Conservation (phyloP, 2,329 filamentous ascomycete species). For the Amesomyces nigricolor region DNA sequence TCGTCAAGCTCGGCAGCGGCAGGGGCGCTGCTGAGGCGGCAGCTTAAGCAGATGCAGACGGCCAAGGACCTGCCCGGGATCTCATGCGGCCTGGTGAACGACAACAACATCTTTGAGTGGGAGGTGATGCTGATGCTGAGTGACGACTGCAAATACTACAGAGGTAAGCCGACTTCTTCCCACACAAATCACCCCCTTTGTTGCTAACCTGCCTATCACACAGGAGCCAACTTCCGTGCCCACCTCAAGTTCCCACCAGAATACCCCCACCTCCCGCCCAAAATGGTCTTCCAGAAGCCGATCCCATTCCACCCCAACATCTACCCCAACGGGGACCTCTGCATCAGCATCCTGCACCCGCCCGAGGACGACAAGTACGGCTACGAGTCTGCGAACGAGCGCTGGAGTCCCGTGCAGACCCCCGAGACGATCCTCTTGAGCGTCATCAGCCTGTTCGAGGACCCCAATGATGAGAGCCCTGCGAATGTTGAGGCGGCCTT, state of each 20-base stretch:
- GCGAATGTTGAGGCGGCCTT: constrained; percentile 92
- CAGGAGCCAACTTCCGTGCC: constrained; percentile 89
- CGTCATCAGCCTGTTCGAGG: constrained; percentile 86
- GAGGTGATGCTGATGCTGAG: constrained; percentile 99
- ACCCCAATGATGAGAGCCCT: constrained; percentile 91
- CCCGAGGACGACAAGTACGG: constrained; percentile 91
- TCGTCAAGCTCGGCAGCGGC: constrained; percentile 53
- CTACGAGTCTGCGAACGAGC: constrained; percentile 83
- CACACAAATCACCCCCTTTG: not conserved
- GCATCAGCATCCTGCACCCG: constrained; percentile 94
- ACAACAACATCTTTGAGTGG: constrained; percentile 92
- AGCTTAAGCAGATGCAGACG: constrained; percentile 90
- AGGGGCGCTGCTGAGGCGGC: constrained; percentile 69
- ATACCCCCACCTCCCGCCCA: constrained; percentile 84
- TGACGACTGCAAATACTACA: constrained; percentile 89
- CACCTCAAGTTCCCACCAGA: constrained; percentile 74
- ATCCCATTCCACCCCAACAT: constrained; percentile 93
- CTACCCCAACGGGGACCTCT: constrained; percentile 80
- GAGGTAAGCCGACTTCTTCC: constrained; percentile 52
- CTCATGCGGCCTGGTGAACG: constrained; percentile 80
- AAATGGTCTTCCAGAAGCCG: constrained; percentile 77
- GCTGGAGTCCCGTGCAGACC: constrained; percentile 92
- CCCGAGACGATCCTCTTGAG: constrained; percentile 90
- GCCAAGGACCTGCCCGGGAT: constrained; percentile 91
- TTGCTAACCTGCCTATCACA: not conserved